Conservation (phyloP, 768 basidiomycete species). For the Coprinopsis cinerea region DNA sequence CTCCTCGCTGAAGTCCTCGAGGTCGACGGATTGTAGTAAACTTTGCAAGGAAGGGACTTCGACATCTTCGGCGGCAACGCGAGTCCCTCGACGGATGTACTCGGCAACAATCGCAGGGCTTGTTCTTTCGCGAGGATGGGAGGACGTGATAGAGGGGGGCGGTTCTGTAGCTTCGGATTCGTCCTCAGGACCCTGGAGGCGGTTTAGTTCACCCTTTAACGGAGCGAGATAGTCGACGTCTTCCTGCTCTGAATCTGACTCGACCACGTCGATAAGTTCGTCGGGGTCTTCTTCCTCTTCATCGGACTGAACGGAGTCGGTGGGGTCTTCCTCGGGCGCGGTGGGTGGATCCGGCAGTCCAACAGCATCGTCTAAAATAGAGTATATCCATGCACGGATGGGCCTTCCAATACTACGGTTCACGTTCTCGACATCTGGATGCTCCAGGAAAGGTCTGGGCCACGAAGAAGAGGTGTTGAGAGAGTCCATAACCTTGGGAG, state of each 20-base stretch:
- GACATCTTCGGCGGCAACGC: slow-evolving; percentile 57
- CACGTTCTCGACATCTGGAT: slow-evolving; percentile 69
- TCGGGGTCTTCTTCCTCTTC: slow-evolving; percentile 32
- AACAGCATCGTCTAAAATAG: slow-evolving; percentile 61
- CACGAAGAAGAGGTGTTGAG: slow-evolving; percentile 62
- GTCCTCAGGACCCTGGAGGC: slow-evolving; percentile 43
- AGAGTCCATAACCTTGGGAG: slow-evolving; percentile 52
- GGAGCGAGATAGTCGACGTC: slow-evolving; percentile 58
- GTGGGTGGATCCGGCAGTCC: slow-evolving; percentile 41
- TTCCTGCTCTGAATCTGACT: slow-evolving; percentile 51
- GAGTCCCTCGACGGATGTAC: slow-evolving; percentile 64
- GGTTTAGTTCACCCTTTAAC: slow-evolving; percentile 59
- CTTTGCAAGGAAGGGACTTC: slow-evolving; percentile 41
- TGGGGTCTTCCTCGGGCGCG: not conserved
- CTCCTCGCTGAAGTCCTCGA: slow-evolving; percentile 25
- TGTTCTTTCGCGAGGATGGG: slow-evolving; percentile 20
- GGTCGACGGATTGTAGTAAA: slow-evolving; percentile 38
- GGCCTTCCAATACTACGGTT: slow-evolving; percentile 55
- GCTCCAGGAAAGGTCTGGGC: slow-evolving; percentile 71
- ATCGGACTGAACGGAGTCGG: slow-evolving; percentile 7
- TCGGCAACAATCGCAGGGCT: slow-evolving; percentile 37
- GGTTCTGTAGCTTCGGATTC: slow-evolving; percentile 21
- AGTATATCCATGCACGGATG: slow-evolving; percentile 60
- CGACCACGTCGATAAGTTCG: slow-evolving; percentile 66
- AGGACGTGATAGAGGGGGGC: slow-evolving; percentile 28